These are phyloP conservation scores for Paraurostyla sp. DNA, from an alignment of 73 alveolate species.

Conservation along the genomic window DNA sequence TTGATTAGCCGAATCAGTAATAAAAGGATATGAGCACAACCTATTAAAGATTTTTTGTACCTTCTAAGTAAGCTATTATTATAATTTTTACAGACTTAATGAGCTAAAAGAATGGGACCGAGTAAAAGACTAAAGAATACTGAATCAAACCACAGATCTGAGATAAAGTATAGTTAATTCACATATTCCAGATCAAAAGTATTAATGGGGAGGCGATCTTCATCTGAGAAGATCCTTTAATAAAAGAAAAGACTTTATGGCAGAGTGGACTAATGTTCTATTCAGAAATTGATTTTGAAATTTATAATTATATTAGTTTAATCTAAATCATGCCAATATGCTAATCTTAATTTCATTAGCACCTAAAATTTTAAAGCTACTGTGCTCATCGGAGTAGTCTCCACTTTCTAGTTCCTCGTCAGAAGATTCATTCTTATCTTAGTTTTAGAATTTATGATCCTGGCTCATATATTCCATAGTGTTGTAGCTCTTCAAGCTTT, in stretches of 20 bases:
- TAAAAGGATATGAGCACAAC: slow-evolving; percentile 10
- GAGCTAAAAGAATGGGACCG: slow-evolving; percentile 31
- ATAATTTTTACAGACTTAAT: neutral
- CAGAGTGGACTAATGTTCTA: slow-evolving; percentile 50
- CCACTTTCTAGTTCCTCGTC: too few relatives aligned
- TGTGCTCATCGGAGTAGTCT: too few relatives aligned
- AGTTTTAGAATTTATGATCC: too few relatives aligned
- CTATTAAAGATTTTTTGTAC: slow-evolving; percentile 3
- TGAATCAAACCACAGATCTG: neutral
- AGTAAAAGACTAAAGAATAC: neutral
- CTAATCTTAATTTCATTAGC: too few relatives aligned
- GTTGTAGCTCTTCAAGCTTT: too few relatives aligned
- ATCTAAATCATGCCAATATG: too few relatives aligned
- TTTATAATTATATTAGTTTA: too few relatives aligned
- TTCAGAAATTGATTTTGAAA: slow-evolving; percentile 30
- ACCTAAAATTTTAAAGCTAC: too few relatives aligned
- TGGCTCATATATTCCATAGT: too few relatives aligned
- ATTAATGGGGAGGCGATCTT: slow-evolving; percentile 18
- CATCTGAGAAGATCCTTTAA: neutral
- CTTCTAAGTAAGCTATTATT: slow-evolving; percentile 5
- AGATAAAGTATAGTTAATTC: neutral
- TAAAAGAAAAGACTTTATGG: slow-evolving; percentile 19
- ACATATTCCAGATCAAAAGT: neutral
- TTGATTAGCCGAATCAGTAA: neutral
- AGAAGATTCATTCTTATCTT: too few relatives aligned